Evolutionary conservation across 345 rosid species (phyloP), one percentile per base, ranked within the genome.

Genomic region (Aquilaria yunnanensis): DNA sequence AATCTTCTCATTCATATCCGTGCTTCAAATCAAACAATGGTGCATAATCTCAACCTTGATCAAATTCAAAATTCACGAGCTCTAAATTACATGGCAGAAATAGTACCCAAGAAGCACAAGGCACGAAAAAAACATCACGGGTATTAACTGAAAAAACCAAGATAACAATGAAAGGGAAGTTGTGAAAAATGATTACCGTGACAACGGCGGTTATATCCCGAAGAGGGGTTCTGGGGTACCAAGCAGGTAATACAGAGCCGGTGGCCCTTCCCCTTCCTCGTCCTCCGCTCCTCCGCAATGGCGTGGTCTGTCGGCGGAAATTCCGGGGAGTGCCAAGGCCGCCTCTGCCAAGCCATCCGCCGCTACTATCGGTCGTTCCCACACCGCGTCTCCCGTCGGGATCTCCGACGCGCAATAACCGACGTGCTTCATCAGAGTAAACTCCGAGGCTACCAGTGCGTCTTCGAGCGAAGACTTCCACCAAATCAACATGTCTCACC

Each of bases 141-240:
- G 12, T 13, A 32, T 2, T 5, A 23, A 34, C 14, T 2, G 13
- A 33, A 7, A 5, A n/a, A 10, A 49, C 12, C 12, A 45, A 14
- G 9, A 10, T 14, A n/a, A 34, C 9, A 14, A 14, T 60, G n/a
- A 13, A 11, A 34, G 12, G 32, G 3, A 0, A n/a, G 9, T 2
- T 32, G 59, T 31, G 45, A 30, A 34, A 0, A n/a, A 47, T 54
- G 6, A 41, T 70, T 88, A 90, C 97, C 88, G 85, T 67, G 12
- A 77, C 56, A 58, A 85, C 47, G 30, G 78, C 53, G 54, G 97
- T 88, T 13, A 94, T 73, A 58, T 94, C 93, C 1, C 81, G 81
- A 1, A 90, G 84, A 59, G 97, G 96, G 5, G 83, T 80, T 65
- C 99, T 81, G 1, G 96, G 97, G 70, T 94, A 88, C 96, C 91